Base-by-base conservation (phyloP, 2,329 filamentous ascomycete genomes). In the Arthrobotrys sphaeroides region DNA sequence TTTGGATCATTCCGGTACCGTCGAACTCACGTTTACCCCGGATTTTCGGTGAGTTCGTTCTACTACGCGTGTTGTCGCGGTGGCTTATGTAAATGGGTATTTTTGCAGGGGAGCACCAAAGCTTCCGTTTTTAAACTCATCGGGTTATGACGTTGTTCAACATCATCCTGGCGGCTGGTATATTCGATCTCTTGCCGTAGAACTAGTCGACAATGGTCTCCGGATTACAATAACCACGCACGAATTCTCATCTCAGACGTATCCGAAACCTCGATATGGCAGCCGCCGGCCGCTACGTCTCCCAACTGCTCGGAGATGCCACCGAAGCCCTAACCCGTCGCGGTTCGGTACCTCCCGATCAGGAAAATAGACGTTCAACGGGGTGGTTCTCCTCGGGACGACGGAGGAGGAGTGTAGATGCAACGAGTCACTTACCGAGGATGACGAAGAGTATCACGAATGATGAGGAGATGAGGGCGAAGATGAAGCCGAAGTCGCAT, bases 401-500 rank as follows among this genome's bases (percentile, higher is more conserved):
- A 9, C 57, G 72, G 24, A 24, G 64, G 2, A 69, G 40, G 10
- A 64, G 38, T 20, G 40, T 47, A n/a, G 69, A 73, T 36, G 28
- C 67, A n/a, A 68, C 60, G 9, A 70, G 72, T 10, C 53, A 75
- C 22, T 40, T 78, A 9, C 78, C 78, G 9, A 67, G 55, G 45
- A 49, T 78, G 6, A 24, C 53, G 5, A 77, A 78, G 36, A 78
- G 72, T 24, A 72, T 79, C 22, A 77, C 73, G 3, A 60, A 74
- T 4, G 66, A 73, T 9, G 78, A 78, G 31, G 67, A 77, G 60
- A 61, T 45, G 28, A 51, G 73, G 28, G 59, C 66, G 13, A 77
- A 77, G 33, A 26, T 22, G 57, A 72, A 67, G 18, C 36, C 65
- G 1, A 79, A 78, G 40, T 26, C 74, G 38, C 78, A 86, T 78